Percentiles rank a stretch among this genome's conserved stretches.
Evolutionary conservation across 352 stramenopile genomes (phyloP).

Genomic region (Pythium sp.): DNA sequence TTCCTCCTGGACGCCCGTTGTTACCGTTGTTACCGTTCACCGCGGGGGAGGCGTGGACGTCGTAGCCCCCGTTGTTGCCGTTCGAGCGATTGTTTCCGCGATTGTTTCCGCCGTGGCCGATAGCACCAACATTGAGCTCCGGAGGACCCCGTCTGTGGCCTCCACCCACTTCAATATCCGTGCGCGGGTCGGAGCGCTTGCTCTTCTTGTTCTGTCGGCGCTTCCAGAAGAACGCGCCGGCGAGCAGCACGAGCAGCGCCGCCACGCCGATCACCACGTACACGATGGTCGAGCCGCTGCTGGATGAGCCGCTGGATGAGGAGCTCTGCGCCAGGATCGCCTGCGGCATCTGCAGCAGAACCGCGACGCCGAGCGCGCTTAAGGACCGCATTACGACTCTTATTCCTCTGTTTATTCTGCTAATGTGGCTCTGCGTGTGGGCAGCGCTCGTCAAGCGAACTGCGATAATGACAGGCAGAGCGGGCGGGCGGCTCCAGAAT

Average conservation of each 20-base stretch:
- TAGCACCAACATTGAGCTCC: constrained; percentile 3
- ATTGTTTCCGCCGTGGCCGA: constrained; percentile 4
- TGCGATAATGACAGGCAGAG: constrained; percentile 1
- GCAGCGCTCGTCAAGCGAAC: not conserved
- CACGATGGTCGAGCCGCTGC: constrained; percentile 40
- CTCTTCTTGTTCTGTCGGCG: constrained; percentile 34
- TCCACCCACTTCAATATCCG: not conserved
- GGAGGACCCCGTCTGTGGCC: not conserved
- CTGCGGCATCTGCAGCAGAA: constrained; percentile 14
- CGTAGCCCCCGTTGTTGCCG: constrained; percentile 7
- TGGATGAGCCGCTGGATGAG: constrained; percentile 16
- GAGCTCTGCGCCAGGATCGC: constrained; percentile 14
- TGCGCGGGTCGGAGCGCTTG: not conserved
- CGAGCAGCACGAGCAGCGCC: constrained; percentile 44
- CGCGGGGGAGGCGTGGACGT: constrained; percentile 20
- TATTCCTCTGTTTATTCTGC: not conserved
- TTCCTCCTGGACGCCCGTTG: not conserved
- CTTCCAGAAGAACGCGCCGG: constrained; percentile 51
- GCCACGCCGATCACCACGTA: constrained; percentile 58
- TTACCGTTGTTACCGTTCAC: not conserved
- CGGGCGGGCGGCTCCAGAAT: not conserved
- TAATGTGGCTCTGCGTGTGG: not conserved
- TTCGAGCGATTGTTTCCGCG: constrained; percentile 1
- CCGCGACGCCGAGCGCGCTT: constrained; percentile 6
- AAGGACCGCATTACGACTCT: constrained; percentile 5